Percentiles rank a stretch among this genome's conserved stretches.
These are phyloP conservation scores for Cryptococcus jaspeensis DNA, from an alignment of 1,284 basidiomycete genomes.

Conservation along the genomic window DNA sequence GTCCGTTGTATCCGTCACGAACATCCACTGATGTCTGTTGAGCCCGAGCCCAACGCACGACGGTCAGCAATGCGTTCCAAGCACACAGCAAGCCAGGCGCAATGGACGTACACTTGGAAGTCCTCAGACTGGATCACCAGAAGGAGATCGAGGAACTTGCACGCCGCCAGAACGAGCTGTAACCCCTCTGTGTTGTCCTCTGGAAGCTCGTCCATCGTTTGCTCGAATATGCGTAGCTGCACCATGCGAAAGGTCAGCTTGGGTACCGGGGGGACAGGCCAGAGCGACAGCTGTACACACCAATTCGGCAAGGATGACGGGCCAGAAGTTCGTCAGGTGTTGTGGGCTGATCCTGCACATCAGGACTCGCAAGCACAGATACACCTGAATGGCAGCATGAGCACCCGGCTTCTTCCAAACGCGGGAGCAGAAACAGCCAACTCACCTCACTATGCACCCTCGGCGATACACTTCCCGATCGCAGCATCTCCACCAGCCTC, in stretches of 20 bases:
- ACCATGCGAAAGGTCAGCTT: background rate
- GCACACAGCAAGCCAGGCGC: background rate
- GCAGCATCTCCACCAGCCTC: conserved; percentile 89
- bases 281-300: conserved; percentile 1
- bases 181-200: conserved; percentile 79
- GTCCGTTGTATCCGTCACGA: conserved; percentile 95
- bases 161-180: conserved; percentile 76
- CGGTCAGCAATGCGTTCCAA: background rate
- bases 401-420: background rate
- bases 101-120: conserved; percentile 80
- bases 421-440: background rate
- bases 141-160: conserved; percentile 90
- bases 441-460: conserved; percentile 84
- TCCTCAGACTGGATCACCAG: conserved; percentile 92
- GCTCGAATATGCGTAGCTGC: conserved; percentile 60
- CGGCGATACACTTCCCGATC: conserved; percentile 70
- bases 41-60: background rate
- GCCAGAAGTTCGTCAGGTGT: conserved; percentile 95
- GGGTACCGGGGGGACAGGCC: background rate
- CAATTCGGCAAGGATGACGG: conserved; percentile 88
- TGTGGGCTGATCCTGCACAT: conserved; percentile 88
- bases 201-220: conserved; percentile 53
- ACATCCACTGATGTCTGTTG: conserved; percentile 94
- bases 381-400: conserved; percentile 54
- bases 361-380: conserved; percentile 86